Conservation (phyloP, 148 eudicot genomes). For the Beta vulgaris region DNA sequence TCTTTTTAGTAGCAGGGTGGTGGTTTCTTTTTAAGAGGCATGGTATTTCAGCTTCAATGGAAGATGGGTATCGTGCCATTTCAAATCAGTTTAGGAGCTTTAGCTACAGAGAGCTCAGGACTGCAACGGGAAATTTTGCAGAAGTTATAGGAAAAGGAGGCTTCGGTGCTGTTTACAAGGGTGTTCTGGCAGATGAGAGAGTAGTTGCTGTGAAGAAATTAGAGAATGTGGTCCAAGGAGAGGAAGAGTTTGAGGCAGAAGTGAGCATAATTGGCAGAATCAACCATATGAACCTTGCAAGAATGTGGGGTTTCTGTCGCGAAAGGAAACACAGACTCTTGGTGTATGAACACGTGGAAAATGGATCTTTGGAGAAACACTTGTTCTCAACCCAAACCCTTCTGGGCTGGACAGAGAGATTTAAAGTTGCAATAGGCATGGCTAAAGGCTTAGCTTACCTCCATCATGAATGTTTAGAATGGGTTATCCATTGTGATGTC, state of each 20-base stretch:
- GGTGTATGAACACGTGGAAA: slow-evolving; percentile 54
- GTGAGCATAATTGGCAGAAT: slow-evolving; percentile 59
- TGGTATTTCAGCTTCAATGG: slow-evolving; percentile 38
- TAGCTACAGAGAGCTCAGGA: slow-evolving; percentile 49
- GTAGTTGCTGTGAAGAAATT: slow-evolving; percentile 59
- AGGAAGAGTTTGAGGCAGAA: slow-evolving; percentile 69
- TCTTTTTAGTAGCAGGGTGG: slow-evolving; percentile 35
- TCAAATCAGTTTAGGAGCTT: slow-evolving; percentile 57
- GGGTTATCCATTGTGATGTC: slow-evolving; percentile 79
- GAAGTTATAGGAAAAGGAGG: slow-evolving; percentile 56
- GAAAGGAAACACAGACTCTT: slow-evolving; percentile 44
- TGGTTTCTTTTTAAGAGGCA: slow-evolving; percentile 45
- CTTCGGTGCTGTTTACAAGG: slow-evolving; percentile 52
- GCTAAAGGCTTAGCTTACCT: slow-evolving; percentile 74
- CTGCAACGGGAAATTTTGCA: slow-evolving; percentile 40
- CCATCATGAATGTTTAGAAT: slow-evolving; percentile 77
- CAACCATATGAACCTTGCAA: slow-evolving; percentile 60
- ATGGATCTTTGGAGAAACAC: slow-evolving; percentile 50
- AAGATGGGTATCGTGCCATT: slow-evolving; percentile 51
- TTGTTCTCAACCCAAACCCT: slow-evolving; percentile 27
- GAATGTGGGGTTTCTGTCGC: slow-evolving; percentile 71
- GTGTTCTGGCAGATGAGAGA: slow-evolving; percentile 41
- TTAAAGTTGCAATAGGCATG: slow-evolving; percentile 47
- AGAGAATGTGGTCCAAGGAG: slow-evolving; percentile 44
- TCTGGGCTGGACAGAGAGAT: slow-evolving; percentile 58